Base-by-base conservation (phyloP, 2,329 filamentous ascomycete genomes). In the Apiospora marii region DNA sequence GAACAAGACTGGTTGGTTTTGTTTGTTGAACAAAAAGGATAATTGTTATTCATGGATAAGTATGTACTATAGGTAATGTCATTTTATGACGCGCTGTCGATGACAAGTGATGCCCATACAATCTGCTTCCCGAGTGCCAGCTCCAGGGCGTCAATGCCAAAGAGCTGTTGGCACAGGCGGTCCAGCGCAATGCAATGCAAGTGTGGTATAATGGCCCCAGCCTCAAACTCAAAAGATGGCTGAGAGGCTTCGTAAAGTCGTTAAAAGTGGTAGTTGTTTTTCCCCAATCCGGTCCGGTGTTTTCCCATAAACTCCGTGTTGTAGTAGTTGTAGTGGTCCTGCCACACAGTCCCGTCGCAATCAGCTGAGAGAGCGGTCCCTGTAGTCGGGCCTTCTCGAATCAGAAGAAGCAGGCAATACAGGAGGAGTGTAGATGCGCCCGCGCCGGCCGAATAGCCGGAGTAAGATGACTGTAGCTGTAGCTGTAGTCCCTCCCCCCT, bases 281-380 rank as follows among this genome's bases (percentile, higher is more conserved):
- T 22, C 58, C 58, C 58, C 58, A 64, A 64, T 64, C 58, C 58
- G 58, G 41, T 41, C 58, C 58, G 30, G 58, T 64, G 58, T 64
- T 64, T 64, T 64, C 58, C 58, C 34, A 22, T 61, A 61, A 64
- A 64, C 58, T 64, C 58, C 58, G 53, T 30, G 30, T 37, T 19
- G 30, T 41, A n/a, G 58, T 64, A 64, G 30, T 34, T 37, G 53
- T 41, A 34, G 58, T 64, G 58, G 58, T 64, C 58, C 58, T 41
- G 58, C 58, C 58, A 64, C 58, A 64, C 58, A 64, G 58, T 64
- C 58, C 34, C 58, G 58, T 64, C n/a, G 58, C 34, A 64, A 64
- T 64, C 58, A 64, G 58, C 22, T 37, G 58, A 41, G 58, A 37
- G 58, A n/a, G 58, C 58, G 58, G 58, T 41, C 34, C 58, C 58